Conservation (phyloP, 83 land plant genomes). For the Picea abies region DNA sequence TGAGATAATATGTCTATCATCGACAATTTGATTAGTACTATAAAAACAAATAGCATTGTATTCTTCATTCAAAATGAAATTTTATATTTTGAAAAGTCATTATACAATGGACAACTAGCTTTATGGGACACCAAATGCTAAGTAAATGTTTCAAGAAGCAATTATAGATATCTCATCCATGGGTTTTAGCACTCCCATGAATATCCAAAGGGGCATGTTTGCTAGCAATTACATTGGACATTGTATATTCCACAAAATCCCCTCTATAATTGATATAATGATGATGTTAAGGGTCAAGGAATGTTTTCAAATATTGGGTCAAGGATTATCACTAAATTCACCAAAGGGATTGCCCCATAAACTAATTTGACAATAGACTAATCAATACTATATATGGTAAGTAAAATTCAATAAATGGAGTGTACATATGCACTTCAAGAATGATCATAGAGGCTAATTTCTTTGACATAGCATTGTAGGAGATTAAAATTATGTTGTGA, state of each 20-base stretch:
- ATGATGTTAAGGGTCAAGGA: neutral
- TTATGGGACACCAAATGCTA: neutral
- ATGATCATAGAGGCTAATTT: neutral
- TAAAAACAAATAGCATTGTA: neutral
- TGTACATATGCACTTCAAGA: neutral
- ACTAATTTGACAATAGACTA: no score
- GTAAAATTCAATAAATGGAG: no score
- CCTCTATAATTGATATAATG: no score
- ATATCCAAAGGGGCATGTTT: neutral
- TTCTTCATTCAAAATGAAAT: neutral
- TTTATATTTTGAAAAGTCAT: neutral
- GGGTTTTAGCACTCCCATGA: neutral
- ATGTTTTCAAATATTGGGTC: neutral
- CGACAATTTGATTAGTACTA: neutral
- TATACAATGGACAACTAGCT: neutral
- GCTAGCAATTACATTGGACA: neutral
- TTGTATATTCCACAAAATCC: neutral
- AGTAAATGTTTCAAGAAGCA: neutral
- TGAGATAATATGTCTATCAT: neutral
- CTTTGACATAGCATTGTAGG: neutral
- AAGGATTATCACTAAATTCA: neutral
- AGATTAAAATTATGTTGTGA: neutral
- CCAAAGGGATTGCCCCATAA: no score
- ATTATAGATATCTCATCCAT: neutral
- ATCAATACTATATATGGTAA: no score